These are phyloP conservation scores for Phytophthora sojae DNA, from an alignment of 352 stramenopile species.

Conservation along the genomic window DNA sequence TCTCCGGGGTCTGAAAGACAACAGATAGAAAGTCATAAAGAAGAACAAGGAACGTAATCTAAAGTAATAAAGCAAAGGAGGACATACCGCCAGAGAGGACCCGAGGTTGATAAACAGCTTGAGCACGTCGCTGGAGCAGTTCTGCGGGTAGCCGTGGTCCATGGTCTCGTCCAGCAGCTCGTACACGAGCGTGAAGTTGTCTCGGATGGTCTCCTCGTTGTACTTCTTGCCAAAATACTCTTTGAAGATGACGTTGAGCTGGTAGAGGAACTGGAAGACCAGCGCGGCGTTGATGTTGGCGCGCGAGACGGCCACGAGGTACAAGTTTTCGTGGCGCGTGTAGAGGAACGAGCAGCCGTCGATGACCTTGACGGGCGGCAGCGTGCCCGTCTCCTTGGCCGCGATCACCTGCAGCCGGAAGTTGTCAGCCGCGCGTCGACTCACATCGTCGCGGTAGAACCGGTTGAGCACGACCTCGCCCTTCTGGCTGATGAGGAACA, in stretches of 20 bases:
- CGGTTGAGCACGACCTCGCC: conserved; percentile 84
- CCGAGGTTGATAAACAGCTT: conserved; percentile 99
- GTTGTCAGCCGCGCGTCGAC: conserved; percentile 68
- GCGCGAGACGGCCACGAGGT: conserved; percentile 97
- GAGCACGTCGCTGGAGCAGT: conserved; percentile 97
- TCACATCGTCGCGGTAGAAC: conserved; percentile 86
- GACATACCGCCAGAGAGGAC: conserved; percentile 58
- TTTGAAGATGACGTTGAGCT: conserved; percentile 97
- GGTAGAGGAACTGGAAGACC: conserved; percentile 97
- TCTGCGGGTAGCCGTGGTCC: conserved; percentile 99
- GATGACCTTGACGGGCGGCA: conserved; percentile 95
- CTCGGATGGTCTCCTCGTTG: conserved; percentile 96
- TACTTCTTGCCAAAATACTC: conserved; percentile 98
- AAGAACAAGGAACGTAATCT: background rate
- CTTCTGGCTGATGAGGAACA: conserved; percentile 88
- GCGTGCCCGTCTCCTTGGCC: conserved; percentile 95
- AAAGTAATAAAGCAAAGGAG: background rate
- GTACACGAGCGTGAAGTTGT: conserved; percentile 99
- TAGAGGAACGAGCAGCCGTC: conserved; percentile 98
- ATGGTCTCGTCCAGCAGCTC: conserved; percentile 99
- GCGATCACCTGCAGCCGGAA: conserved; percentile 93
- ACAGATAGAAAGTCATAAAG: background rate
- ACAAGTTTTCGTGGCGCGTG: conserved; percentile 97
- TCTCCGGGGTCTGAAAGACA: conserved; percentile 86
- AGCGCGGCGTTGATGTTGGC: conserved; percentile 97